These are phyloP conservation scores for Cercospora berteroae DNA, from an alignment of 2,329 filamentous ascomycete genomes.

Conservation along the genomic window DNA sequence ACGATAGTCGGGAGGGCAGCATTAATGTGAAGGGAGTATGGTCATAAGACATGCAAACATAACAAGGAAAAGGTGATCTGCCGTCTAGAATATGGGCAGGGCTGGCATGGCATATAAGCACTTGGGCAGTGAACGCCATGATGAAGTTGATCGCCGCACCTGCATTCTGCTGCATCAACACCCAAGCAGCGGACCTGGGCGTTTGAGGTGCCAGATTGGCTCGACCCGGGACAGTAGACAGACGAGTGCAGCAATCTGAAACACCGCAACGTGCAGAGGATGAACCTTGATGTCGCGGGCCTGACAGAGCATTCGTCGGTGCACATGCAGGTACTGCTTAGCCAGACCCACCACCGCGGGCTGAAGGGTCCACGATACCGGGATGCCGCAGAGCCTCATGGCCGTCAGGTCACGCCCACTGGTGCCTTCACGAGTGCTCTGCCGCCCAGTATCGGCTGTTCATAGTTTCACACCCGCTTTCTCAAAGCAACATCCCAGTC, in stretches of 20 bases:
- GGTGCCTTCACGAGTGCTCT: background rate
- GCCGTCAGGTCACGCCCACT: background rate
- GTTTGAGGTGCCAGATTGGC: conserved; percentile 27
- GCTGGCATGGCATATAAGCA: conserved; percentile 26
- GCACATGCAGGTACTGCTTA: conserved; percentile 31
- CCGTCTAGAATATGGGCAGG: conserved; percentile 9
- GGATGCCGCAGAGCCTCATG: conserved; percentile 17
- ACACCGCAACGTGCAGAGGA: conserved; percentile 28
- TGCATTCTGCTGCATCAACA: conserved; percentile 19
- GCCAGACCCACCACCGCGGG: conserved; percentile 19
- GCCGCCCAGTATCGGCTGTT: background rate
- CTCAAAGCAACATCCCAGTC: background rate
- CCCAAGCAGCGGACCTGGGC: conserved; percentile 12
- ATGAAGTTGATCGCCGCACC: conserved; percentile 28
- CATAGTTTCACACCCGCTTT: background rate
- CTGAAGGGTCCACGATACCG: conserved; percentile 12
- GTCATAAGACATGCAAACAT: conserved; percentile 22
- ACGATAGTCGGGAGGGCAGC: conserved; percentile 21
- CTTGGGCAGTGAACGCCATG: conserved; percentile 15
- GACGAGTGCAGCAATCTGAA: conserved; percentile 26
- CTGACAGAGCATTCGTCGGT: conserved; percentile 28
- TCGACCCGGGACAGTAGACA: conserved; percentile 19
- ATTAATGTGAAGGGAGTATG: conserved; percentile 27
- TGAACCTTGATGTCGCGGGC: conserved; percentile 22
- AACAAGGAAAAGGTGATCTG: conserved; percentile 17